A percentile compares a stretch with the other conserved stretches of the same genome.
phyloP scores from a whole-genome alignment of 2,329 filamentous ascomycete species.

The Macrophomina tecta region DNA sequence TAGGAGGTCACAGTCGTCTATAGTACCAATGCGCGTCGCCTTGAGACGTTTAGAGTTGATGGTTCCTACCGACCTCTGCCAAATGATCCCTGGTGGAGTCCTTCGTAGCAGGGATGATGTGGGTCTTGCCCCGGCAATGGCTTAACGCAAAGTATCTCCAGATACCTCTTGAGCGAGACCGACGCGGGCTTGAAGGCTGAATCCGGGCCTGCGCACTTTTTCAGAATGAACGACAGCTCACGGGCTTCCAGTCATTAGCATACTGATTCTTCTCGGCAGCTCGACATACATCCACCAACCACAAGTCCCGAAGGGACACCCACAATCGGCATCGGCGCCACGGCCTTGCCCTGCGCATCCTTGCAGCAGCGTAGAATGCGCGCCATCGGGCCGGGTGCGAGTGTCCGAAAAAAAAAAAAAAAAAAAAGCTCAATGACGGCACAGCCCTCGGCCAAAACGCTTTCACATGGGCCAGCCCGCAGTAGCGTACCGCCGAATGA shows the following conservation, averaged over 20 bases:
- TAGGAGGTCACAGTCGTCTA: too few species aligned
- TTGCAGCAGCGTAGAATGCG: too few species aligned
- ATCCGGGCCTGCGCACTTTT: background rate
- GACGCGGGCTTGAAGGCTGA: background rate
- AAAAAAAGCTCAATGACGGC: too few species aligned
- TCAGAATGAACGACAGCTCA: constrained; percentile 29
- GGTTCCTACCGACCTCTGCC: background rate
- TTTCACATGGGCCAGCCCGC: too few species aligned
- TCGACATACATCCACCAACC: constrained; percentile 1
- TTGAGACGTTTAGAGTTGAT: constrained; percentile 18
- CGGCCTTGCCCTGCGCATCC: too few species aligned
- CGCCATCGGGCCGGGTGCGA: too few species aligned
- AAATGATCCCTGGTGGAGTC: background rate
- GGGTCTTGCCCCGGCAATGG: constrained; percentile 20
- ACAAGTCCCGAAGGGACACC: constrained; percentile 30
- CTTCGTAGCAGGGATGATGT: background rate
- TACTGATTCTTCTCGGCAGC: too few species aligned
- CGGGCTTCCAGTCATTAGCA: constrained; percentile 15
- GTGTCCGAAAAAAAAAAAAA: too few species aligned
- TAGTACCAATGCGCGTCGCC: too few species aligned
- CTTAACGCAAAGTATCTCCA: background rate
- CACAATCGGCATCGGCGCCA: constrained; percentile 9
- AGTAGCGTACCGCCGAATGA: too few species aligned
- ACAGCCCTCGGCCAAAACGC: too few species aligned
- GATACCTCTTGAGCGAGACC: background rate